Base-by-base conservation (phyloP, 169 alveolate species). In the Miamiensis avidus region DNA sequence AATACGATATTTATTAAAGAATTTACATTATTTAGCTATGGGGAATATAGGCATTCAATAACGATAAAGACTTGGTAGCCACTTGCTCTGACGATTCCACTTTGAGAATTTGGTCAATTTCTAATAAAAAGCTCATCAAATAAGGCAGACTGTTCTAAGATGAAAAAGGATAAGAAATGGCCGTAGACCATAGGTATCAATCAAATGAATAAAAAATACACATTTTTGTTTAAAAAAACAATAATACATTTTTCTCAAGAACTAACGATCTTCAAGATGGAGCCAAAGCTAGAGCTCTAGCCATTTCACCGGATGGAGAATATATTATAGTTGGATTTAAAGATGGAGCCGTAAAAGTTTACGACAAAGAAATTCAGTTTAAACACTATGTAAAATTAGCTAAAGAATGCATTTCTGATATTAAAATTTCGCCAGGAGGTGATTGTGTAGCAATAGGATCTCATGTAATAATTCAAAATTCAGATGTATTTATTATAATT, bases 371-470 rank as follows among this genome's bases (percentile, higher is more conserved):
- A 64, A 78, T 87, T 65, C 82, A 82, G 64, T 69, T 90, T 31
- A 77, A 84, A 31, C 76, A 78, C 74, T 76, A 81, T 76, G 34
- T 29, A 31, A 79, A 77, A 84, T 77, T 65, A 29, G 95, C 91
- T 83, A 83, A 82, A 32, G 92, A 91, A 86, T 78, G 88, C 65
- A 89, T 94, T 82, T 86, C 93, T 76, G 95, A 94, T 85, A 75
- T 94, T 28, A 94, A 94, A 84, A 91, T 91, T 81, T 87, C 93
- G 64, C 95, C 95, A 31, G 94, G 90, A 83, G 93, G 94, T 28
- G 73, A 69, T 34, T 82, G 33, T 25, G 65, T 94, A 65, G 97
- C 93, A 27, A 93, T 92, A 28, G 97, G 95, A 27, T 87, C 91
- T 34, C 94, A 93, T 89, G 69, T 49, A 49, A 49, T 84, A 89